These are phyloP conservation scores for Cladosporium sp. DNA, from an alignment of 2,329 filamentous ascomycete genomes.

Conservation along the genomic window DNA sequence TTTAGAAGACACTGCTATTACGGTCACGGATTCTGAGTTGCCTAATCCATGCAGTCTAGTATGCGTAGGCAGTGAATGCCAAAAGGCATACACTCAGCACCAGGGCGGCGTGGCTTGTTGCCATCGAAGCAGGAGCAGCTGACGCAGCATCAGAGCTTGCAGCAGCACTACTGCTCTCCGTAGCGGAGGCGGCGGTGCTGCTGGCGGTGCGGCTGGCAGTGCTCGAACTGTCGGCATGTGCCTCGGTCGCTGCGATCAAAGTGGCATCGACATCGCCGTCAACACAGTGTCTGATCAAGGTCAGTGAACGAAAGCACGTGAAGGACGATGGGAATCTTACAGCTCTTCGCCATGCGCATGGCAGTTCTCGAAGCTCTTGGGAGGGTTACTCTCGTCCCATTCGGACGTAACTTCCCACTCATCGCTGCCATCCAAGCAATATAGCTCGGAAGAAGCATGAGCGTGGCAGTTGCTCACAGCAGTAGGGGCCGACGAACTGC, in stretches of 20 bases:
- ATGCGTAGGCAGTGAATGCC: constrained; percentile 5
- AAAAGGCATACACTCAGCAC: not conserved
- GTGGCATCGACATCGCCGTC: constrained; percentile 15
- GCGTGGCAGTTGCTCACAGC: constrained; percentile 15
- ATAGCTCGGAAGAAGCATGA: constrained; percentile 8
- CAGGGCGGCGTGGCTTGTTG: not conserved
- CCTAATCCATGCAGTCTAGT: not conserved
- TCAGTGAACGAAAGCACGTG: not conserved
- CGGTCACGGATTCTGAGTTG: not conserved
- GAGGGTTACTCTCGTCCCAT: not conserved
- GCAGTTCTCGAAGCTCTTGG: not conserved
- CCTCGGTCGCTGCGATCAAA: constrained; percentile 1
- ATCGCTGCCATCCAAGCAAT: constrained; percentile 10
- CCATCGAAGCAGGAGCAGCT: not conserved
- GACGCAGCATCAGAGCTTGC: not conserved
- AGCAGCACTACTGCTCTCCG: constrained; percentile 5
- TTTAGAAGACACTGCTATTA: not conserved
- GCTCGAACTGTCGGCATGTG: not conserved
- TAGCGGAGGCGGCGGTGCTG: not conserved
- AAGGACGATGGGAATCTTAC: not conserved
- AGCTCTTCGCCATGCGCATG: constrained; percentile 9
- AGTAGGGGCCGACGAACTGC: not conserved
- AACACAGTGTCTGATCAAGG: constrained; percentile 12
- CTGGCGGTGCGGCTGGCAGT: not conserved
- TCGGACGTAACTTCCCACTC: constrained; percentile 14